phyloP scores from a whole-genome alignment of 441 rosid species.

The Manihot esculenta region DNA sequence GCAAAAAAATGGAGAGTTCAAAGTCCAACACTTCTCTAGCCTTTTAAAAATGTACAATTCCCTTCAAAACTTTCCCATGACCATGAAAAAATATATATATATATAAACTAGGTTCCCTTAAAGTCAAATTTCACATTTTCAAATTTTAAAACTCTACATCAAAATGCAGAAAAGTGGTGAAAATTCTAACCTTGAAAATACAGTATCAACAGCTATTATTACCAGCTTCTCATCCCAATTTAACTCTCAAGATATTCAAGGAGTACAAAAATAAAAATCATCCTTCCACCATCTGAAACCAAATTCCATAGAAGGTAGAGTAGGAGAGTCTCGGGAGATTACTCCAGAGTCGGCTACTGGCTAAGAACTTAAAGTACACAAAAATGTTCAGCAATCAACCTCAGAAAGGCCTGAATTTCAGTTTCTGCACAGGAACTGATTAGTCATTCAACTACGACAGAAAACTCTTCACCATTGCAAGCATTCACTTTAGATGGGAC shows the following conservation, averaged over 20 bases:
- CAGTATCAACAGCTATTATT: too few species aligned
- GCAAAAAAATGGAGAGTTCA: too few species aligned
- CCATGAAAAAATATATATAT: too few species aligned
- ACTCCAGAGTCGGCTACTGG: neutral
- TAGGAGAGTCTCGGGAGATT: neutral
- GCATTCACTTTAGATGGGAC: conserved; percentile 57
- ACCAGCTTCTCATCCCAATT: conserved; percentile 1
- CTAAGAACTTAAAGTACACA: conserved; percentile 9
- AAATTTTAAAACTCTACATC: too few species aligned
- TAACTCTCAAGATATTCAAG: neutral
- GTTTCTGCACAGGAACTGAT: conserved; percentile 5
- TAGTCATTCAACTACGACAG: conserved; percentile 14
- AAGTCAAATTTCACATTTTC: too few species aligned
- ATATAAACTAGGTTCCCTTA: too few species aligned
- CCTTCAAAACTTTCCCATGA: too few species aligned
- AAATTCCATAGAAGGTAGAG: neutral
- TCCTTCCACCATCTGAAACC: neutral
- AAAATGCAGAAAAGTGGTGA: too few species aligned
- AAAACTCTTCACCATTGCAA: neutral
- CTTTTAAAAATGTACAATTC: too few species aligned
- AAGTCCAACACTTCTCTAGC: too few species aligned
- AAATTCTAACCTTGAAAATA: too few species aligned
- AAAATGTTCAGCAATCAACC: conserved; percentile 14
- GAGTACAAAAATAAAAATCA: neutral
- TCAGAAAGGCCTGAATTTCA: conserved; percentile 18